phyloP scores from a whole-genome alignment of 305 asterid species.

The Fraxinus baroniana region DNA sequence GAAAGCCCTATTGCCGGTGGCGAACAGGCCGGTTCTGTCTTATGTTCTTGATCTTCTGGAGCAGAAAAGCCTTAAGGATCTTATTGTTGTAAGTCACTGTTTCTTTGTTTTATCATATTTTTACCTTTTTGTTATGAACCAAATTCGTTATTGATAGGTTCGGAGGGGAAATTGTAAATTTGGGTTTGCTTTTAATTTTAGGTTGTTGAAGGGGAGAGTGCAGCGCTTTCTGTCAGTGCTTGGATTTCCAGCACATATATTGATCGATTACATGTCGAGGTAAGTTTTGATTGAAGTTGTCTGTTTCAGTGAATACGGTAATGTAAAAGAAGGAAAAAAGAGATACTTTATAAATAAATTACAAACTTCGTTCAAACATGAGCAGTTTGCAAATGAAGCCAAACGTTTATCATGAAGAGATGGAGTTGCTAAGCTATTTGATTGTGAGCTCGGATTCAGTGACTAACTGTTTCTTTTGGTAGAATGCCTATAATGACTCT shows the following conservation, averaged over 20 bases:
- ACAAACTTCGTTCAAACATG: not conserved
- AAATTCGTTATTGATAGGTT: conserved; percentile 17
- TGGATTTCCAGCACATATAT: conserved; percentile 82
- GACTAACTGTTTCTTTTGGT: conserved; percentile 8
- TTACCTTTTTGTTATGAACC: not conserved
- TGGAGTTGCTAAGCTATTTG: not conserved
- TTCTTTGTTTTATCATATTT: not conserved
- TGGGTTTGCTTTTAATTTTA: conserved; percentile 24
- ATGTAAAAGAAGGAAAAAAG: not conserved
- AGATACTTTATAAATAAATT: not conserved
- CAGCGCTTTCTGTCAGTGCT: conserved; percentile 71
- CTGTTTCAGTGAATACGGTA: not conserved
- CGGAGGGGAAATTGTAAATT: conserved; percentile 14
- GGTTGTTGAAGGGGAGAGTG: conserved; percentile 92
- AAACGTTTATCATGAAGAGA: not conserved
- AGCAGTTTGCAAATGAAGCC: not conserved
- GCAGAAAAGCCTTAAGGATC: conserved; percentile 67
- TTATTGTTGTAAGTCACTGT: conserved; percentile 62
- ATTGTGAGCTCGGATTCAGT: not conserved
- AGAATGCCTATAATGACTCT: not conserved
- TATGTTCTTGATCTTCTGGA: conserved; percentile 87
- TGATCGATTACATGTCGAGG: conserved; percentile 90
- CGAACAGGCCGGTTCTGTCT: conserved; percentile 78
- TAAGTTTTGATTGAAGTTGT: conserved; percentile 20
- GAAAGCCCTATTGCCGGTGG: conserved; percentile 83